Evolutionary conservation across 2,329 filamentous ascomycete species (phyloP).

Genomic region (Sclerotinia spermophila): DNA sequence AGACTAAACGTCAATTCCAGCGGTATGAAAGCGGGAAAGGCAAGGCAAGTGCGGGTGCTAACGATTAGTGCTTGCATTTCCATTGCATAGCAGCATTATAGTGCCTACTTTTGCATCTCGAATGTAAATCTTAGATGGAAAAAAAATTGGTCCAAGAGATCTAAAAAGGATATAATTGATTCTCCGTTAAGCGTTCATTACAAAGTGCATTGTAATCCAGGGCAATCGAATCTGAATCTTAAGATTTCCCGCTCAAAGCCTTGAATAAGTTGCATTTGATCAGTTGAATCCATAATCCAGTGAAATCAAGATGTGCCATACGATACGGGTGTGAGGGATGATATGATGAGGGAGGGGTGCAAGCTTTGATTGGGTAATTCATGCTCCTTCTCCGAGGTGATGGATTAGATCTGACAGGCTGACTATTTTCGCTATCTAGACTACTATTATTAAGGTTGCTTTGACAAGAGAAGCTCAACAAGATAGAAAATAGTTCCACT

Average conservation of each 20-base stretch:
- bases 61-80: constrained; percentile 24
- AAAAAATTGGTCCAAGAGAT: neutral
- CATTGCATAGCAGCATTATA: constrained; percentile 11
- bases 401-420: constrained; percentile 10
- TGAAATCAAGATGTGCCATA: neutral
- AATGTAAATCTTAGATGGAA: constrained; percentile 2
- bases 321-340: constrained; percentile 8
- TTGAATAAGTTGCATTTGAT: constrained; percentile 4
- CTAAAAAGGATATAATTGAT: neutral
- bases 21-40: constrained; percentile 24
- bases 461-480: neutral
- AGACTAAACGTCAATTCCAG: neutral
- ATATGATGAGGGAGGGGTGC: constrained; percentile 5
- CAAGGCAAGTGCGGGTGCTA: constrained; percentile 34
- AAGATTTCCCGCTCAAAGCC: constrained; percentile 11
- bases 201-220: neutral
- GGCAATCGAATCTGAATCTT: neutral
- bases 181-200: neutral
- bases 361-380: constrained; percentile 16
- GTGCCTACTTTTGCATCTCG: neutral
- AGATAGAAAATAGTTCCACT: constrained; percentile 2
- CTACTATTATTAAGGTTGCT: constrained; percentile 4
- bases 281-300: neutral
- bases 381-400: neutral
- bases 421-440: neutral